Conservation (phyloP, 805 yeast species). For the Ogataea allantospora region DNA sequence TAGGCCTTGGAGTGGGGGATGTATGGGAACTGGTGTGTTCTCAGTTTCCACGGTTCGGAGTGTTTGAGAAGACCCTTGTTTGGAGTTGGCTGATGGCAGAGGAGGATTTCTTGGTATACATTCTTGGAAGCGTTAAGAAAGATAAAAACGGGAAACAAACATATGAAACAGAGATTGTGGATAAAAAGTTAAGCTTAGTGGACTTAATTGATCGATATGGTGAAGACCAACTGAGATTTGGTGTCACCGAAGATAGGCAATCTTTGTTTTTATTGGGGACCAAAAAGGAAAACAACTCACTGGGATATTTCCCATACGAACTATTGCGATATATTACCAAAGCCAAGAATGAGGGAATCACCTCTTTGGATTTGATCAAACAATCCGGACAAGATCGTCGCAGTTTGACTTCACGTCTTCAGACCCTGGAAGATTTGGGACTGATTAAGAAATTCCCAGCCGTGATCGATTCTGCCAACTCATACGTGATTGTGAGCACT, state of each 20-base stretch:
- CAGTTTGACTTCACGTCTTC: constrained; percentile 63
- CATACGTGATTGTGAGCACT: constrained; percentile 51
- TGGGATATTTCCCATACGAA: constrained; percentile 57
- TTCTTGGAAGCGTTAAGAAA: constrained; percentile 5
- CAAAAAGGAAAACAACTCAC: constrained; percentile 45
- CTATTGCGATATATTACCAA: constrained; percentile 60
- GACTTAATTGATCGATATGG: constrained; percentile 12
- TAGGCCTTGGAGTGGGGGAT: constrained; percentile 31
- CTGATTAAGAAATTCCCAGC: constrained; percentile 42
- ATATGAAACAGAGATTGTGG: constrained; percentile 6
- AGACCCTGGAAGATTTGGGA: constrained; percentile 49
- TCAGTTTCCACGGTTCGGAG: constrained; percentile 26
- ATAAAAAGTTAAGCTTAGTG: constrained; percentile 10
- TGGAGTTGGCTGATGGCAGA: constrained; percentile 39
- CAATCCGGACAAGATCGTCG: constrained; percentile 68
- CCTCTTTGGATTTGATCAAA: constrained; percentile 54
- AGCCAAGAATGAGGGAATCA: constrained; percentile 53
- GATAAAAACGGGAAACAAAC: constrained; percentile 6
- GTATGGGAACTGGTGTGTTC: constrained; percentile 34
- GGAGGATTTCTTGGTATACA: constrained; percentile 24
- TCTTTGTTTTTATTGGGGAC: constrained; percentile 60
- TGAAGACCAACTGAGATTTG: constrained; percentile 22
- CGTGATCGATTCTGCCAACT: constrained; percentile 46
- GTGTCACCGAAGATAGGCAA: constrained; percentile 53
- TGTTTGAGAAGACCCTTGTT: constrained; percentile 32